Evolutionary conservation across 2,329 filamentous ascomycete species (phyloP).

Genomic region (Colletotrichum sp.): DNA sequence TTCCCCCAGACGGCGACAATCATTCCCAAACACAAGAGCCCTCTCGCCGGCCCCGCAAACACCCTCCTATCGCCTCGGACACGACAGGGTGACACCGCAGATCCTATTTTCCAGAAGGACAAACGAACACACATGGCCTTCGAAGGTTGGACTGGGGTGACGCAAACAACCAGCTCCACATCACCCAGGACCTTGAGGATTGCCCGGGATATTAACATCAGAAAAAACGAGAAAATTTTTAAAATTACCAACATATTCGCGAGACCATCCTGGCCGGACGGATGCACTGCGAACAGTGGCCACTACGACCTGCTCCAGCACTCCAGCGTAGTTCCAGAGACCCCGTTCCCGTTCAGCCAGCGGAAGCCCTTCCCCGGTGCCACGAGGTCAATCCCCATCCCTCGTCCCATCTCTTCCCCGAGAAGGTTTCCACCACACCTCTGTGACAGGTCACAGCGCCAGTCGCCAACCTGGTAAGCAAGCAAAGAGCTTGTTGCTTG

Average conservation of each 20-base stretch:
- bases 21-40: conserved; percentile 11
- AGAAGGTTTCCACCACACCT: conserved; percentile 2
- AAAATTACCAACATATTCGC: background rate
- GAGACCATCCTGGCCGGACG: background rate
- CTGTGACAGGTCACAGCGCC: background rate
- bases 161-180: conserved; percentile 8
- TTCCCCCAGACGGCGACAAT: conserved; percentile 9
- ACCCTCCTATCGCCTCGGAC: background rate
- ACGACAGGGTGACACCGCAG: conserved; percentile 17
- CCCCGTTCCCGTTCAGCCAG: background rate
- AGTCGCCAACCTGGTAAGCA: background rate
- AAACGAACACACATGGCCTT: conserved; percentile 9
- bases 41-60: conserved; percentile 12
- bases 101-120: conserved; percentile 23
- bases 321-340: background rate
- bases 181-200: conserved; percentile 6
- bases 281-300: background rate
- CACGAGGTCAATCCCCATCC: conserved; percentile 12
- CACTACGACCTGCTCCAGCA: background rate
- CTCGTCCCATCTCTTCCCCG: conserved; percentile 12
- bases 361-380: conserved; percentile 22
- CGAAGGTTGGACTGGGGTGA: conserved; percentile 5
- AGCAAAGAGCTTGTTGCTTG: background rate
- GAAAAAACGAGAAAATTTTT: conserved; percentile 17
- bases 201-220: conserved; percentile 14